A percentile compares a stretch with the other conserved stretches of the same genome.
These are phyloP conservation scores for Aureobasidium sp. DNA, from an alignment of 2,329 filamentous ascomycete genomes.

Conservation along the genomic window DNA sequence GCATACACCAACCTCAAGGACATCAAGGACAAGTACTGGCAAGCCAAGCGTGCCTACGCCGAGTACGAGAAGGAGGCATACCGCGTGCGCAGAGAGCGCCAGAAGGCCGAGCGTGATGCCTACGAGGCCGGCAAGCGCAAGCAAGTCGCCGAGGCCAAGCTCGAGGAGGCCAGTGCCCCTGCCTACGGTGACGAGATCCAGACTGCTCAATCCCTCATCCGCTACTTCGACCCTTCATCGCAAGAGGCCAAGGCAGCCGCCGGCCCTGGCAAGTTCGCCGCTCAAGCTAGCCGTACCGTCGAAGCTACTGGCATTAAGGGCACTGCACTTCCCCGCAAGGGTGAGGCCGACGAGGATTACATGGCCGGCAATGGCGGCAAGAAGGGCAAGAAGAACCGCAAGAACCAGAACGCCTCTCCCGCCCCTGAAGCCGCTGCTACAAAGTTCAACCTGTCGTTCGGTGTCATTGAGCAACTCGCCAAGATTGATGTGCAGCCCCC, in stretches of 20 bases:
- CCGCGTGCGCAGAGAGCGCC: constrained; percentile 65
- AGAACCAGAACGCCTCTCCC: constrained; percentile 41
- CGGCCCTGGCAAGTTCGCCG: constrained; percentile 62
- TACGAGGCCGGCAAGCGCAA: constrained; percentile 64
- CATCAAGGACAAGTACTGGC: constrained; percentile 83
- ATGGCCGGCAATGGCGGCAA: constrained; percentile 61
- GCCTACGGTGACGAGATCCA: constrained; percentile 92
- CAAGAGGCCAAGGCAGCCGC: constrained; percentile 53
- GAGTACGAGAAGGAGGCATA: constrained; percentile 78
- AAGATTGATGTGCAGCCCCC: constrained; percentile 82
- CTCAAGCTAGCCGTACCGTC: constrained; percentile 72
- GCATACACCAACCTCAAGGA: constrained; percentile 76
- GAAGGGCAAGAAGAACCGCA: constrained; percentile 85
- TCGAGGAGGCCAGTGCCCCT: constrained; percentile 73
- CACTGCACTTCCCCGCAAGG: constrained; percentile 74
- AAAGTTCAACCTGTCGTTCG: constrained; percentile 78
- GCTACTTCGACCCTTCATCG: constrained; percentile 76
- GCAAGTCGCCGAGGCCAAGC: constrained; percentile 65
- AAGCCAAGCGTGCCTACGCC: constrained; percentile 69
- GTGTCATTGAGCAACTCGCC: constrained; percentile 82
- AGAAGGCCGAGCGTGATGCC: constrained; percentile 70
- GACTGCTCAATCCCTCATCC: constrained; percentile 76
- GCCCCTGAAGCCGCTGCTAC: constrained; percentile 38
- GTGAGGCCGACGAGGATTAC: constrained; percentile 68
- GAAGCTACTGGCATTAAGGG: constrained; percentile 81